Percentiles rank a stretch among this genome's conserved stretches.
Conservation (phyloP, 2,329 filamentous ascomycete species). For the Dendrostoma leiphaemia region DNA sequence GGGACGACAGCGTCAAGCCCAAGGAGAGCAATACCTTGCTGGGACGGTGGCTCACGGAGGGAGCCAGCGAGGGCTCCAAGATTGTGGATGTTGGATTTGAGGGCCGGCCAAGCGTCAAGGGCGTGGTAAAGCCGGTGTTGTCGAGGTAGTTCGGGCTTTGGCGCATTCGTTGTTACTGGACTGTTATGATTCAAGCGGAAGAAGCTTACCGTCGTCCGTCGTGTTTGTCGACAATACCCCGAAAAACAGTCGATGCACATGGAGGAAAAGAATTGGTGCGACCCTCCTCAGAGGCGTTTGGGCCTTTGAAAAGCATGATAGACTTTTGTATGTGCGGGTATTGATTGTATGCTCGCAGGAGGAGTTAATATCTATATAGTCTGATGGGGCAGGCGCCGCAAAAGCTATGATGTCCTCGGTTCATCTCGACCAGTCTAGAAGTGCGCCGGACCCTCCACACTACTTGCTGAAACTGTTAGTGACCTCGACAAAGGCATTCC, state of each 20-base stretch:
- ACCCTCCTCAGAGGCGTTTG: no score
- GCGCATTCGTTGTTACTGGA: no score
- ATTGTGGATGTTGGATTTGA: slow-evolving; percentile 51
- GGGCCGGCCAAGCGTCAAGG: slow-evolving; percentile 45
- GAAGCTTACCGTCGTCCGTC: no score
- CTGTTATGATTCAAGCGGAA: no score
- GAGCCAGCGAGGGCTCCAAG: slow-evolving; percentile 39
- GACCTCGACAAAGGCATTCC: slow-evolving; percentile 78
- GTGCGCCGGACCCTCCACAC: background rate
- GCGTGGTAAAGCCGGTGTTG: slow-evolving; percentile 46
- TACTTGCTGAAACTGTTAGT: slow-evolving; percentile 53
- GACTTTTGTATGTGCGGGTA: background rate
- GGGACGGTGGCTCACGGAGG: slow-evolving; percentile 66
- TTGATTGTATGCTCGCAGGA: background rate
- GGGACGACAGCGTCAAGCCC: slow-evolving; percentile 72
- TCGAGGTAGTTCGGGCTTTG: slow-evolving; percentile 39
- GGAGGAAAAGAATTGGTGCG: no score
- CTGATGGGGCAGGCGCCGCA: background rate
- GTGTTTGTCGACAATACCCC: no score
- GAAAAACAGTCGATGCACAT: no score
- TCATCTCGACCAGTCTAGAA: background rate
- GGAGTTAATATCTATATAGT: background rate
- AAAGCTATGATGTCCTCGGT: background rate
- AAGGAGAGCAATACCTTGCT: slow-evolving; percentile 91
- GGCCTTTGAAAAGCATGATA: background rate